phyloP scores from a whole-genome alignment of 2,329 filamentous ascomycete species.

The Chaetomium strumarium region DNA sequence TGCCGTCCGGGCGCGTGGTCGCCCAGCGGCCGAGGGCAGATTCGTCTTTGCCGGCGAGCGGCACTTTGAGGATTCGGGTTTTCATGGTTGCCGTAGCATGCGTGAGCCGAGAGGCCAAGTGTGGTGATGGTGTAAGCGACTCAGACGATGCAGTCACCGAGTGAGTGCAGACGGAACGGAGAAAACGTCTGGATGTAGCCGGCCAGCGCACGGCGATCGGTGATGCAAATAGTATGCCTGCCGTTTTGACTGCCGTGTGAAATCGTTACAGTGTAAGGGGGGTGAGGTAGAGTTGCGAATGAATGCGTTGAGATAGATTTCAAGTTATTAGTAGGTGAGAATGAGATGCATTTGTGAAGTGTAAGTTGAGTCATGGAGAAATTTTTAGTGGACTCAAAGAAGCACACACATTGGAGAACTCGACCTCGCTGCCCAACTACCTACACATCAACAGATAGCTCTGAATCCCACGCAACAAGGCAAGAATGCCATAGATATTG shows the following conservation, averaged over 20 bases:
- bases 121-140: conserved; percentile 4
- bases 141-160: not conserved
- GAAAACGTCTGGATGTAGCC: conserved; percentile 9
- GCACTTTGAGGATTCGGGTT: conserved; percentile 27
- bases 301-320: not conserved
- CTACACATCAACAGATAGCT: not conserved
- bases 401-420: not conserved
- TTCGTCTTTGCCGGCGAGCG: conserved; percentile 12
- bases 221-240: not conserved
- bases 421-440: not conserved
- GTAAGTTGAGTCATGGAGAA: conserved; percentile 20
- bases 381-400: conserved; percentile 10
- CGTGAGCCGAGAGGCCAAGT: not conserved
- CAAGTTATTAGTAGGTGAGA: not conserved
- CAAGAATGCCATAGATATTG: not conserved
- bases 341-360: not conserved
- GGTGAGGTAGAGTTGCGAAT: not conserved
- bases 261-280: not conserved
- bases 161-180: conserved; percentile 4
- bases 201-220: conserved; percentile 18
- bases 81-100: conserved; percentile 20
- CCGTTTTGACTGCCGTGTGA: conserved; percentile 11
- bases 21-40: conserved; percentile 20
- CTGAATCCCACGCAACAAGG: not conserved
- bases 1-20: conserved; percentile 3